Percentiles rank a stretch among this genome's conserved stretches.
Conservation (phyloP, 1,284 basidiomycete species). For the Boletus calvinii region DNA sequence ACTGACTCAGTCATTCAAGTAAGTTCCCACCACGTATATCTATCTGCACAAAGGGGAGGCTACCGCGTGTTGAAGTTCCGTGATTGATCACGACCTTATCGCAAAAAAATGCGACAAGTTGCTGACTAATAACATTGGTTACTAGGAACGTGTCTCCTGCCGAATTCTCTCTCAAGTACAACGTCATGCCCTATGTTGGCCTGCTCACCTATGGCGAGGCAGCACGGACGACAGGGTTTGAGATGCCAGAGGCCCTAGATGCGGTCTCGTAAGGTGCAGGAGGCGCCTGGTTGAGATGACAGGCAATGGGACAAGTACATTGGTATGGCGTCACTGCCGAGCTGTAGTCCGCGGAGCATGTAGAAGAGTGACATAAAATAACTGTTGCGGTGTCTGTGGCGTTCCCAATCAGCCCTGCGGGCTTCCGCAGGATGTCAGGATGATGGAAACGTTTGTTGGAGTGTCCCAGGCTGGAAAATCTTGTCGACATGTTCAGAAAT, state of each 20-base stretch:
- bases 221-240: conserved; percentile 57
- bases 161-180: conserved; percentile 80
- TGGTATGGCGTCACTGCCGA: conserved; percentile 20
- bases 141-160: conserved; percentile 63
- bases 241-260: conserved; percentile 47
- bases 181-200: conserved; percentile 89
- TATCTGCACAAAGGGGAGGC: conserved; percentile 13
- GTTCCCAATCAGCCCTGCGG: conserved; percentile 12
- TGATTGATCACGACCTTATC: conserved; percentile 24
- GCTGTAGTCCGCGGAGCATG: conserved; percentile 19
- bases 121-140: conserved; percentile 20
- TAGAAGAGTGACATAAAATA: conserved; percentile 21
- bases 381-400: conserved; percentile 18
- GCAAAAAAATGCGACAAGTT: not conserved
- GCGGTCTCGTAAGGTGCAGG: conserved; percentile 27
- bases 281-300: not conserved
- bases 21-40: conserved; percentile 36
- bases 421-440: not conserved
- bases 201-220: conserved; percentile 75
- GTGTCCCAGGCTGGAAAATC: conserved; percentile 2
- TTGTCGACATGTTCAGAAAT: not conserved
- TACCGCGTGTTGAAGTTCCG: conserved; percentile 19
- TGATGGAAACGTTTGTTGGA: not conserved
- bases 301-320: conserved; percentile 1
- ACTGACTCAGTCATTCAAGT: conserved; percentile 77